Evolutionary conservation across 495 filamentous ascomycete genomes (phyloP).

Genomic region (Lophium mytilinum): DNA sequence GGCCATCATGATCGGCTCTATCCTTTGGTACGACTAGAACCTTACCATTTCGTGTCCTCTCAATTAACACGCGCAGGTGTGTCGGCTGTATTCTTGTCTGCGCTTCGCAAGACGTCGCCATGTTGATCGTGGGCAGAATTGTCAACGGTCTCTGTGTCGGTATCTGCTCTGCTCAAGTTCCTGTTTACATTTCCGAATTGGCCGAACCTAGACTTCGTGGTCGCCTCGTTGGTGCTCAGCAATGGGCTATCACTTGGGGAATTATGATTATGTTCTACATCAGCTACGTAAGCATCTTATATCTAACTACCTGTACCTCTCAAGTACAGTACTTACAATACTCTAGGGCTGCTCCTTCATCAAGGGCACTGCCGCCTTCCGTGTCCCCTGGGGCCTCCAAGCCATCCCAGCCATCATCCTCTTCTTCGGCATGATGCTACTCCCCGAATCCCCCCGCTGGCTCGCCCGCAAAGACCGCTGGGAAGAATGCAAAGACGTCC

Average conservation of each 20-base stretch:
- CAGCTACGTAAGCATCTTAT: background rate
- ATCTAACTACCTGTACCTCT: too few species aligned
- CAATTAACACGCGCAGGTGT: conserved; percentile 19
- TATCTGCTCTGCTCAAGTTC: conserved; percentile 68
- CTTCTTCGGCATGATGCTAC: conserved; percentile 50
- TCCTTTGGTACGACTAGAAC: conserved; percentile 42
- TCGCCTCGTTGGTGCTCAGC: conserved; percentile 61
- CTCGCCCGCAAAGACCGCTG: conserved; percentile 63
- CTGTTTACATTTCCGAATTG: conserved; percentile 68
- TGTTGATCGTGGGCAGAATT: conserved; percentile 66
- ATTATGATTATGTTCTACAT: conserved; percentile 75
- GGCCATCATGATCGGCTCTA: conserved; percentile 52
- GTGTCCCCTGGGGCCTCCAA: conserved; percentile 68
- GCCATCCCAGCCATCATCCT: conserved; percentile 60
- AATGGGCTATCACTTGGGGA: conserved; percentile 59
- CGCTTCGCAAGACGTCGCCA: conserved; percentile 63
- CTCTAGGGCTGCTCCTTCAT: conserved; percentile 68
- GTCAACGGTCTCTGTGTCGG: conserved; percentile 70
- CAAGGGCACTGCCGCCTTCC: conserved; percentile 48
- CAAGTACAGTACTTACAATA: background rate
- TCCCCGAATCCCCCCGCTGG: conserved; percentile 73
- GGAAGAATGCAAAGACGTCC: conserved; percentile 56
- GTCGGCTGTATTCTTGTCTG: conserved; percentile 61
- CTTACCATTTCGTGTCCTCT: background rate
- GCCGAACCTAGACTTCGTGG: conserved; percentile 60